A percentile compares a stretch with the other conserved stretches of the same genome.
Conservation (phyloP, 129 eudicot species). For the Apium graveolens region DNA sequence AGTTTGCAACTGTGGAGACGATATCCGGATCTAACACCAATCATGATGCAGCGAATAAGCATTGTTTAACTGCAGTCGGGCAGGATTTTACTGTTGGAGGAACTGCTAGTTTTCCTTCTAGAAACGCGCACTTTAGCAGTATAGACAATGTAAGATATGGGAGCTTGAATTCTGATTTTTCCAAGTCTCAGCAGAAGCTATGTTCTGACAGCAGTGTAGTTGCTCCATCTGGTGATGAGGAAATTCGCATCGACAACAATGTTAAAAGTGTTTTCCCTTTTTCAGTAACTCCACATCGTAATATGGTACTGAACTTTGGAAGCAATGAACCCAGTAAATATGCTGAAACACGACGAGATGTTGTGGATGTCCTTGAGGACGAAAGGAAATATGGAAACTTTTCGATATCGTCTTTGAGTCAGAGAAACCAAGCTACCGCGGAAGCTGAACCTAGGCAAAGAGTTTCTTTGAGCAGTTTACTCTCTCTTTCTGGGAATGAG, state of each 20-base stretch:
- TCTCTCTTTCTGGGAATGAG: slow-evolving; percentile 21
- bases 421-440: slow-evolving; percentile 11
- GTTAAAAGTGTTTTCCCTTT: not conserved
- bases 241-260: slow-evolving; percentile 17
- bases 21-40: slow-evolving; percentile 22
- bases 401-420: slow-evolving; percentile 20
- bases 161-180: slow-evolving; percentile 18
- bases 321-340: slow-evolving; percentile 10
- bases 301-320: not conserved
- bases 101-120: slow-evolving; percentile 18
- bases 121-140: slow-evolving; percentile 11
- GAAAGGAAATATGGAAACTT: slow-evolving; percentile 22
- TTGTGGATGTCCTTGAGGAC: slow-evolving; percentile 17
- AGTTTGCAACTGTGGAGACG: slow-evolving; percentile 19
- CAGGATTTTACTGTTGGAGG: slow-evolving; percentile 7
- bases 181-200: slow-evolving; percentile 27
- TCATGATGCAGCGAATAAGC: slow-evolving; percentile 20
- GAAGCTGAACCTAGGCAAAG: slow-evolving; percentile 29
- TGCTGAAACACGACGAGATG: slow-evolving; percentile 6
- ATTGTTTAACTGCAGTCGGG: slow-evolving; percentile 18
- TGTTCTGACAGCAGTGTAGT: slow-evolving; percentile 12
- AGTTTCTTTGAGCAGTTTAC: slow-evolving; percentile 15
- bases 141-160: slow-evolving; percentile 14
- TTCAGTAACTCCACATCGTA: not conserved
- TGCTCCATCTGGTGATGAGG: slow-evolving; percentile 17